Base-by-base conservation (phyloP, 805 yeast species). In the Yamadazyma olivae region DNA sequence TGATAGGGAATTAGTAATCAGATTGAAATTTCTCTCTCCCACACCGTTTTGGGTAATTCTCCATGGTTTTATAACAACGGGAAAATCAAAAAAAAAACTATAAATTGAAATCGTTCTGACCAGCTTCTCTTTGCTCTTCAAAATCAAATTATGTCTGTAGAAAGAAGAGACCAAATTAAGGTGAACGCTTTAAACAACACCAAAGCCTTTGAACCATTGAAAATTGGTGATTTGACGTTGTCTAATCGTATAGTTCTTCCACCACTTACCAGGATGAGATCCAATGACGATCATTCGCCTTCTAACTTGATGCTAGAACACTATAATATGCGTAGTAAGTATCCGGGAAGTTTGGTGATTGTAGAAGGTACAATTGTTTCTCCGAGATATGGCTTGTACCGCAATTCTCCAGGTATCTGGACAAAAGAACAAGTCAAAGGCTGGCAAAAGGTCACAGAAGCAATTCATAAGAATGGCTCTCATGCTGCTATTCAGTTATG, bases 401-500 rank as follows among this genome's bases (percentile, higher is more conserved):
- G 53, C 9, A 38, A 53, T 18, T 71, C 60, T 2, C 81, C 83
- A 15, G 78, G 78, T 46, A 66, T 79, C 32, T 69, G 64, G 57
- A 66, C 59, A 17, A 67, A 69, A 5, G 56, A 59, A 22, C 84
- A 79, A 45, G 60, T 64, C 12, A 50, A 47, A 13, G 69, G 66
- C 3, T 78, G 83, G 81, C 65, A 62, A 41, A 56, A 61, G 39
- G 63, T 76, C 23, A 54, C 55, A 17, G 70, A 70, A 15, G 63
- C 58, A 8, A 67, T 75, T 15, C 83, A 76, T 46, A 57, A 45
- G 1, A 62, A 71, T 42, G 48, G 52, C 17, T 67, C 80, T 0
- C 63, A 53, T 31, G 50, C 67, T 3, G 57, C 72, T 29, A 50
- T 68, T 19, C 85, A 79, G 57, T 42, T 80, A 17, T 77, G 81